These are phyloP conservation scores for Hagleromyces aurorensis DNA, from an alignment of 805 yeast species.

Conservation along the genomic window DNA sequence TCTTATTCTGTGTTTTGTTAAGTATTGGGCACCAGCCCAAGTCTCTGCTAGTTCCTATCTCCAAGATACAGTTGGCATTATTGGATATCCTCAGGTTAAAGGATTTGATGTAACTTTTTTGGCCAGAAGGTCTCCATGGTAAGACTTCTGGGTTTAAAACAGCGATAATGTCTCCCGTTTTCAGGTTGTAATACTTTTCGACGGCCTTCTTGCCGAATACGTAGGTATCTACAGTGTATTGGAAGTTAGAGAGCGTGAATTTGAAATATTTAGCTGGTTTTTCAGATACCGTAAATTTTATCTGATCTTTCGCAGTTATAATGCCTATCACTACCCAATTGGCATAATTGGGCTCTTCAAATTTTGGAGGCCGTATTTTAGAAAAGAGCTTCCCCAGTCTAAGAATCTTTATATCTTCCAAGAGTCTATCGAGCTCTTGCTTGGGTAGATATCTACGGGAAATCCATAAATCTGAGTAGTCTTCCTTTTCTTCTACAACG, in stretches of 20 bases:
- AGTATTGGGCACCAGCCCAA: constrained; percentile 58
- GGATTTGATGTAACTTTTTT: constrained; percentile 24
- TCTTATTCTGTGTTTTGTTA: constrained; percentile 38
- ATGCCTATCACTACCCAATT: constrained; percentile 82
- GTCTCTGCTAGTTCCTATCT: constrained; percentile 63
- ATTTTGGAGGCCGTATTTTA: constrained; percentile 61
- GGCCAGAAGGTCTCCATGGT: constrained; percentile 29
- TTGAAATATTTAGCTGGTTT: constrained; percentile 49
- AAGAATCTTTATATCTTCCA: constrained; percentile 46
- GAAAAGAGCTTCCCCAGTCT: constrained; percentile 54
- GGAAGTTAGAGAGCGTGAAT: constrained; percentile 61
- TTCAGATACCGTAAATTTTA: constrained; percentile 37
- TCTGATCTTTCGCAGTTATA: constrained; percentile 47
- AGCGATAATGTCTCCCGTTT: constrained; percentile 67
- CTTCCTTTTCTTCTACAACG: constrained; percentile 38
- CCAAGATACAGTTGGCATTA: constrained; percentile 47
- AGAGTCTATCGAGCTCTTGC: constrained; percentile 29
- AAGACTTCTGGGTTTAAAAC: constrained; percentile 66
- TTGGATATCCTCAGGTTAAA: constrained; percentile 53
- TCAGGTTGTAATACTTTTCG: constrained; percentile 62
- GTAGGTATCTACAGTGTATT: constrained; percentile 48
- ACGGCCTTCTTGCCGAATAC: constrained; percentile 58
- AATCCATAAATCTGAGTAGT: constrained; percentile 37
- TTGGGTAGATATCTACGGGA: constrained; percentile 40
- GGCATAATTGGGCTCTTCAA: constrained; percentile 55